Base-by-base conservation (phyloP, 345 rosid species). In the Brassica nigra region DNA sequence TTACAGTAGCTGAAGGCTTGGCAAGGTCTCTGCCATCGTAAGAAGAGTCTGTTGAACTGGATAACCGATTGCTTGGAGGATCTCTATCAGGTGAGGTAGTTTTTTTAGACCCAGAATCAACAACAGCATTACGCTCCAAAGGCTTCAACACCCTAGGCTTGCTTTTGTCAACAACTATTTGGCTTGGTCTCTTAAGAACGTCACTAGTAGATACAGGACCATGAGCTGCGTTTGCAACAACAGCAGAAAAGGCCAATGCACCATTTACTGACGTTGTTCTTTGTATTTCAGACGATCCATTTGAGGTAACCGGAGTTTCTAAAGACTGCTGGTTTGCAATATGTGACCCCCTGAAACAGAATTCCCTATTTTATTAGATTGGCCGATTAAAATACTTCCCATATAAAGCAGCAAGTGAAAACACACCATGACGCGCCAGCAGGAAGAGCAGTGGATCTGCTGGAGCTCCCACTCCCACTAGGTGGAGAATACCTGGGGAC, bases 361-460 rank as follows among this genome's bases (percentile, higher is more conserved):
- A 49, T 49, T 49, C 16, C 55, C 7, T 14, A 49, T 14, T 49
- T 14, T 49, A 49, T 49, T 12, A 47, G 54, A 47, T 49, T 4
- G 7, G n/a, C 16, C 16, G 2, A 49, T 49, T 14, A 49, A 5
- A 49, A 49, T 4, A n/a, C 16, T 14, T 49, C 55, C 16, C 16
- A 49, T 49, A n/a, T 14, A 49, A 49, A 49, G 18, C 16, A 49
- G 55, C 5, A 47, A 47, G 15, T 47, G 54, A 58, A 55, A 33
- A 66, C 47, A 71, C 84, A 91, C 98, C 98, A 93, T 74, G 98
- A 88, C 15, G 95, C 88, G 49, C 90, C 90, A 20, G 92, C 88
- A 71, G 97, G 98, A 73, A 90, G 97, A 15, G 84, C 85, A 30
- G 77, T 71, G 39, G 91, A 86, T 83, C 86, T 85, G 64, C 84